These are phyloP conservation scores for Schizosaccharomyces versatilis DNA, from an alignment of 1,139 yeast genomes.

Conservation along the genomic window DNA sequence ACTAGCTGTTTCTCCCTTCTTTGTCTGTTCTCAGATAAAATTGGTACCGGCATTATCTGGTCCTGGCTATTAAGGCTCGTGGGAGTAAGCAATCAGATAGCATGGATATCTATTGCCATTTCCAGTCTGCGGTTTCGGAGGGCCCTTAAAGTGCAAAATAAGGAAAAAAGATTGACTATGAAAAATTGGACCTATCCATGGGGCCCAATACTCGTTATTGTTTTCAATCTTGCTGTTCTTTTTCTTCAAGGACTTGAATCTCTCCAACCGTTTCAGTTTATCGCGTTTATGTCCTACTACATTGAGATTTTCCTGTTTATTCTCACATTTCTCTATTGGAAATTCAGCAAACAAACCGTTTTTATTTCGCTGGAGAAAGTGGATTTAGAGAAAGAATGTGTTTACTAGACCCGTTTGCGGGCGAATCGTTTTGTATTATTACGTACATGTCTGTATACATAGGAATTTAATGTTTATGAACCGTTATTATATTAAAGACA, in stretches of 20 bases:
- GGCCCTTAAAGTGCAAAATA: background rate
- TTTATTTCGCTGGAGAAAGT: constrained; percentile 32
- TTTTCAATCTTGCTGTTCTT: background rate
- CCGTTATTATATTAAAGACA: no score
- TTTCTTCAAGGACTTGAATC: background rate
- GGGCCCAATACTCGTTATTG: background rate
- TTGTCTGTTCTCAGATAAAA: background rate
- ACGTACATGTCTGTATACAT: no score
- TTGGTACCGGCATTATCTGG: background rate
- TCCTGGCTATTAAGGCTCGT: background rate
- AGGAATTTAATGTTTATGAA: no score
- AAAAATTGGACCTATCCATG: constrained; percentile 2
- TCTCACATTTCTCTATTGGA: constrained; percentile 21
- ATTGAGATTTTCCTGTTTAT: constrained; percentile 31
- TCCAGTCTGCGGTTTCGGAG: background rate
- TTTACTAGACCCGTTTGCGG: background rate
- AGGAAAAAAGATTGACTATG: background rate
- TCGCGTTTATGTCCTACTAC: constrained; percentile 33
- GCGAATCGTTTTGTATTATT: no score
- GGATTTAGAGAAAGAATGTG: constrained; percentile 32
- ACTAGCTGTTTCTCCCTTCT: background rate
- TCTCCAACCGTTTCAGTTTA: background rate
- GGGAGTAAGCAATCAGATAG: background rate
- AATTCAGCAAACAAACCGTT: constrained; percentile 27
- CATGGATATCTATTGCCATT: constrained; percentile 1